phyloP scores from a whole-genome alignment of 768 basidiomycete genomes.

The Stropharia rugosoannulata region DNA sequence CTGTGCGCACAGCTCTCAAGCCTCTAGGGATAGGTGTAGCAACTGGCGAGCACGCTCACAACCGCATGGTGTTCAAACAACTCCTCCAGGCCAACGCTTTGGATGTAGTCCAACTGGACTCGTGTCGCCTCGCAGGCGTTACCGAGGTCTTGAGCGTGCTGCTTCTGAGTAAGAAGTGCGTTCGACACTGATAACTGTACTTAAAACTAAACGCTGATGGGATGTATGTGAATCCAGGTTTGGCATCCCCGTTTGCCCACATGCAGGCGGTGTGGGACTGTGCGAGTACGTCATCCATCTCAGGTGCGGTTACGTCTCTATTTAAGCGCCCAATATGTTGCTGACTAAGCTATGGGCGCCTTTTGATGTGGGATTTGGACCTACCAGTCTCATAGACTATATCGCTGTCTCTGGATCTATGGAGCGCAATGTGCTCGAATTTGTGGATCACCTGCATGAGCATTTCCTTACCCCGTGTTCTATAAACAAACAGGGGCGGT shows the following conservation, averaged over 20 bases:
- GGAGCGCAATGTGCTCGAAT: conserved; percentile 93
- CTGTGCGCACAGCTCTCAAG: conserved; percentile 75
- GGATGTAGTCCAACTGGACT: conserved; percentile 95
- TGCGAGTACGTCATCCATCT: conserved; percentile 91
- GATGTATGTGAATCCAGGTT: conserved; percentile 43
- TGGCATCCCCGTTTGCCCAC: conserved; percentile 86
- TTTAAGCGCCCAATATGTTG: background rate
- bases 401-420: conserved; percentile 88
- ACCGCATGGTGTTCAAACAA: conserved; percentile 95
- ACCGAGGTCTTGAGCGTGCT: conserved; percentile 90
- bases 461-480: conserved; percentile 89
- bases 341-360: background rate
- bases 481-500: conserved; percentile 81
- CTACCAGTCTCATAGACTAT: conserved; percentile 81
- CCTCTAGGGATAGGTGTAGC: conserved; percentile 86
- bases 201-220: background rate
- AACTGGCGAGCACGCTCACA: conserved; percentile 94
- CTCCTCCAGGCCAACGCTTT: conserved; percentile 88
- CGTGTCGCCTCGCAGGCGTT: conserved; percentile 90
- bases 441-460: conserved; percentile 90
- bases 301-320: conserved; percentile 38
- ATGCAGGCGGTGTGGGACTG: conserved; percentile 92
- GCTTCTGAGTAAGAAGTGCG: conserved; percentile 85
- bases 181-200: conserved; percentile 1
- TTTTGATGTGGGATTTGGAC: background rate